A percentile compares a stretch with the other conserved stretches of the same genome.
phyloP scores from a whole-genome alignment of 805 yeast genomes.

The Ogataea paradorogensis region DNA sequence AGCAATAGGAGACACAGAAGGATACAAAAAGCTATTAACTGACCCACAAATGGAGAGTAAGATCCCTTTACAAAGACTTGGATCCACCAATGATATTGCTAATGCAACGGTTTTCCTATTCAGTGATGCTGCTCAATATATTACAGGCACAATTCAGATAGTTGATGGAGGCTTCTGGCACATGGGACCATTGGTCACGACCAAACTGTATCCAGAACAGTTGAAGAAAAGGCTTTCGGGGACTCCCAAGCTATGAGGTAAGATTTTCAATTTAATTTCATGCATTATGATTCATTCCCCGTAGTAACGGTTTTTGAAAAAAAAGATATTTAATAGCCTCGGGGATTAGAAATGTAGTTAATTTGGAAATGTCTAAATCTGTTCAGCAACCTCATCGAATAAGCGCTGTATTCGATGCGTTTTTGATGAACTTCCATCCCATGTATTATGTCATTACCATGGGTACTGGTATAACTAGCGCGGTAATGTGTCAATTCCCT shows the following conservation, averaged over 20 bases:
- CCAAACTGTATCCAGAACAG: constrained; percentile 41
- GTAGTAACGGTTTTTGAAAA: background rate
- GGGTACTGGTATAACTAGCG: constrained; percentile 79
- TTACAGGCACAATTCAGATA: constrained; percentile 73
- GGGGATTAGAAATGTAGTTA: background rate
- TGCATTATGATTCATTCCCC: background rate
- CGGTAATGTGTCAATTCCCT: constrained; percentile 63
- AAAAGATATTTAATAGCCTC: background rate
- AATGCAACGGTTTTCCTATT: constrained; percentile 81
- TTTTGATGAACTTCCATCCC: constrained; percentile 41
- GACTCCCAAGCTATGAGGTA: constrained; percentile 21
- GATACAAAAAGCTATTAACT: constrained; percentile 61
- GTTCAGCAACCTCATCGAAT: background rate
- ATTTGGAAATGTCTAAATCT: background rate
- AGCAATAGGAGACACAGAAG: constrained; percentile 83
- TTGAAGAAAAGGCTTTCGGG: constrained; percentile 31
- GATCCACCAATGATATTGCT: constrained; percentile 77
- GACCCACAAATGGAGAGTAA: constrained; percentile 39
- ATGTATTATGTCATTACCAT: constrained; percentile 71
- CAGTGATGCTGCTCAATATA: constrained; percentile 75
- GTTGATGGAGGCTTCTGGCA: constrained; percentile 96
- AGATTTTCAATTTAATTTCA: background rate
- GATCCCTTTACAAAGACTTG: constrained; percentile 68
- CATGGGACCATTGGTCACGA: constrained; percentile 45
- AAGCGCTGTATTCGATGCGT: constrained; percentile 8